Base-by-base conservation (phyloP, 179 eudicot genomes). In the Beta corolliflora region DNA sequence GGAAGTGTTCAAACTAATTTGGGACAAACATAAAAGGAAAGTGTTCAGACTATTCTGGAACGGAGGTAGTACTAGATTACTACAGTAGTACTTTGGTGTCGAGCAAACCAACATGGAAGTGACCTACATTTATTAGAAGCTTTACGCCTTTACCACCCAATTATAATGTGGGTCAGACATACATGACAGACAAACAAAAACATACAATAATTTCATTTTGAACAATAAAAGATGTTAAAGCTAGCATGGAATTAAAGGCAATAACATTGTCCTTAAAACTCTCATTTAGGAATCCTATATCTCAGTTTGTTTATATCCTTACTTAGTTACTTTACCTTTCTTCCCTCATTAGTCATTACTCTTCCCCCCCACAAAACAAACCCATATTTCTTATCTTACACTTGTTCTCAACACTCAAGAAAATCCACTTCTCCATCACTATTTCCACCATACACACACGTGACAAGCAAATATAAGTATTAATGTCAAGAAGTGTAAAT, bases 161-260 rank as follows among this genome's bases (percentile, higher is more conserved):
- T 23, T 3, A 53, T 52, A 25, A 52, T 52, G 76, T 73, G 76
- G 60, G 76, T 4, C 61, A 53, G 7, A 53, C 76, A 67, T 5
- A 71, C 41, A 71, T 54, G 64, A 59, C 60, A 76, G 54, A 44
- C 79, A 76, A 59, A 46, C 8, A 58, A 36, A 76, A 60, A 56
- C 36, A 10, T n/a, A 76, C 36, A 41, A 63, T 63, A 61, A 77
- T 77, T 11, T 45, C 71, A 61, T 23, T 53, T 71, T 71, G 12
- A 73, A 73, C 59, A n/a, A 61, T n/a, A 76, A 61, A 13, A 77
- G 11, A 76, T 9, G 54, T 53, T 58, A 75, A 41, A 36, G 29
- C 54, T 59, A 58, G n/a, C 79, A 36, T 36, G 41, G 3, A 36
- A 36, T 36, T 36, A 36, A 36, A 36, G 41, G 41, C 41, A 36